phyloP scores from a whole-genome alignment of 129 eudicot genomes.

The Heracleum sosnowskyi region DNA sequence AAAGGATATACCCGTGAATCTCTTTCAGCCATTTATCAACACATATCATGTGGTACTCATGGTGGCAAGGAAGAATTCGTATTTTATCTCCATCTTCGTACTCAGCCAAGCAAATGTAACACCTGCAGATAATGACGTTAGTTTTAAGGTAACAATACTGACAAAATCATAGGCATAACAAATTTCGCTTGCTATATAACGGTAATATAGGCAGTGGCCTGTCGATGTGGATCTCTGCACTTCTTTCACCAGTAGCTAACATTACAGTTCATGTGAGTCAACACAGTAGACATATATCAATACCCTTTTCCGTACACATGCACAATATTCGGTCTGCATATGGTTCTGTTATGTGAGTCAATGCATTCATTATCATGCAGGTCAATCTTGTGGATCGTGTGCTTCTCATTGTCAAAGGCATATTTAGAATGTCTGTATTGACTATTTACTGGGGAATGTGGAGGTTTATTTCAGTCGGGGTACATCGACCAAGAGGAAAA shows the following conservation, averaged over 20 bases:
- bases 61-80: conserved; percentile 65
- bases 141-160: neutral
- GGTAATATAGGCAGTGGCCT: neutral
- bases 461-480: neutral
- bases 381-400: neutral
- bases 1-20: conserved; percentile 43
- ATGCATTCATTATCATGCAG: neutral
- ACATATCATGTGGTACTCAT: conserved; percentile 60
- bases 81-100: conserved; percentile 62
- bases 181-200: neutral
- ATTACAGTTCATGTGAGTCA: neutral
- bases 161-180: neutral
- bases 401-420: neutral
- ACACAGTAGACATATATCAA: neutral
- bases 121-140: conserved; percentile 26
- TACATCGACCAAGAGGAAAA: neutral
- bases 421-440: neutral
- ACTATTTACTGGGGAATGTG: too few relatives aligned
- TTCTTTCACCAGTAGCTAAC: neutral
- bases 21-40: conserved; percentile 85
- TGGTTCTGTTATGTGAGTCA: neutral
- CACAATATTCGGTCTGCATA: neutral
- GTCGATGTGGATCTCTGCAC: neutral
- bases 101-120: conserved; percentile 64
- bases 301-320: neutral